Evolutionary conservation across 306 rosid genomes (phyloP), one percentile per base, ranked within the genome.

Genomic region (Vicia sativa): DNA sequence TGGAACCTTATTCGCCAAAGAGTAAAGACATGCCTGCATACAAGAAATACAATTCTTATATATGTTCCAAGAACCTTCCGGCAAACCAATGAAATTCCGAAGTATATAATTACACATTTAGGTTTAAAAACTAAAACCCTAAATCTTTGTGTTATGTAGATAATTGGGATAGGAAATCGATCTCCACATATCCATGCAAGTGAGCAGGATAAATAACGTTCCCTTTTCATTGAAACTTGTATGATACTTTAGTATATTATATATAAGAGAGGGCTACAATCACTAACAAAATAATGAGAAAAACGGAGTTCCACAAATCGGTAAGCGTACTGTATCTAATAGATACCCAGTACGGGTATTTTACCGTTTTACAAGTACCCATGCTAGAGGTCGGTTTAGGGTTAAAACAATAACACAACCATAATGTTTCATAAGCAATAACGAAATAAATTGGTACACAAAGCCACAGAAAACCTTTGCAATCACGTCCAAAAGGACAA

Each of bases 21-120:
- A 90, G 80, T 90, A 93, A 57, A 83, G 73, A 59, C 91, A 90
- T 12, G 95, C 95, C 96, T 92, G 86, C 81, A 68, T 71, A 64
- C 46, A 71, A 67, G 72, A 35, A 54, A 70, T 63, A 69, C 25
- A 48, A 18, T 31, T 39, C 68, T 14, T 70, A 50, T 39, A 56
- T 52, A 42, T 34, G 13, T 28, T 16, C 18, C 60, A 49, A 62
- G 48, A 74, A 43, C 52, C 25, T 75, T 66, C 41, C 60, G 34
- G 18, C 21, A 58, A 54, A 67, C 57, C 44, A 43, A 39, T 64
- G 21, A 57, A 52, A 45, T 29, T 43, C 11, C 49, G 48, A 62
- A 68, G 65, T 57, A 56, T 57, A 46, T 43, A 65, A 45, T 67
- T 21, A 62, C 7, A 54, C 35, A 54, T 43, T 65, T 70, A 57